phyloP scores from a whole-genome alignment of 805 yeast species.

The Candida anglica region DNA sequence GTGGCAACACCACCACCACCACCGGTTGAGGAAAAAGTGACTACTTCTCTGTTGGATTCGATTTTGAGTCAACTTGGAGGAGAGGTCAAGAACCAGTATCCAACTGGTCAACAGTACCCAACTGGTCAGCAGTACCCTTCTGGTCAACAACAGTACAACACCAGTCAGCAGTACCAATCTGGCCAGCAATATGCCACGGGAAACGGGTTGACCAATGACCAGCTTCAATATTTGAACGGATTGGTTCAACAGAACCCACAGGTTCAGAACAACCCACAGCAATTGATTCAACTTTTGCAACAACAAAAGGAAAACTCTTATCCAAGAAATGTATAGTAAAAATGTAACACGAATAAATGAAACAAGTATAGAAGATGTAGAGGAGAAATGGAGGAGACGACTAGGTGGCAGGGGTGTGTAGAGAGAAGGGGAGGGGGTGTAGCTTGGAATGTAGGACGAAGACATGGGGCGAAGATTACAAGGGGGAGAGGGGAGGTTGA shows the following conservation, averaged over 20 bases:
- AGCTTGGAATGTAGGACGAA: too few relatives aligned
- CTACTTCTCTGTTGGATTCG: constrained; percentile 12
- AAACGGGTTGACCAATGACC: constrained; percentile 6
- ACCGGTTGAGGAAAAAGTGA: constrained; percentile 1
- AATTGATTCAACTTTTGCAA: constrained; percentile 8
- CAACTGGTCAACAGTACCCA: neutral
- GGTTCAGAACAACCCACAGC: constrained; percentile 10
- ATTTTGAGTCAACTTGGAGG: constrained; percentile 25
- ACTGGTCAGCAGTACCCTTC: neutral
- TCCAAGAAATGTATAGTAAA: neutral
- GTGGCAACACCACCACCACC: constrained; percentile 3
- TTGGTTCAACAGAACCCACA: constrained; percentile 14
- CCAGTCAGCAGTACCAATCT: neutral
- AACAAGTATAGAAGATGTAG: too few relatives aligned
- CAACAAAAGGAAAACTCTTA: constrained; percentile 3
- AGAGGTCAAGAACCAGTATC: neutral
- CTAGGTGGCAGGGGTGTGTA: too few relatives aligned
- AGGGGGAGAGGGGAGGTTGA: too few relatives aligned
- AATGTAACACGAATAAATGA: too few relatives aligned
- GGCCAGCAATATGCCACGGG: neutral
- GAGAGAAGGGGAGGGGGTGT: too few relatives aligned
- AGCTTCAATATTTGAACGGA: constrained; percentile 8
- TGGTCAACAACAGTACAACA: constrained; percentile 8
- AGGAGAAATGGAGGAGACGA: too few relatives aligned
- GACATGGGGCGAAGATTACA: too few relatives aligned